Evolutionary conservation across 2,329 filamentous ascomycete species (phyloP).

Genomic region (Chaetomiaceae sp.): DNA sequence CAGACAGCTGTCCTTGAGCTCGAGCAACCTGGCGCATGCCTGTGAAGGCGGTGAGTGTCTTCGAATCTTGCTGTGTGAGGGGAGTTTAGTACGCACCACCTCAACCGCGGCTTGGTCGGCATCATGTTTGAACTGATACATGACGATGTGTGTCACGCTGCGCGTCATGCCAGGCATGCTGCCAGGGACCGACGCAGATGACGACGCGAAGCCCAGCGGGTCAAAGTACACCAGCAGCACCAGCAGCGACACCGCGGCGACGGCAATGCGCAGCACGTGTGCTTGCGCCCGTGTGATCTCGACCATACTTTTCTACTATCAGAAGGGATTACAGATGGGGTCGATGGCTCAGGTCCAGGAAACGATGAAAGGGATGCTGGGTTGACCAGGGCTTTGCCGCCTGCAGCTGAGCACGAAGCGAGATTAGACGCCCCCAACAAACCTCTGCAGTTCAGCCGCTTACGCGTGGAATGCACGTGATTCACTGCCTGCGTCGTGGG

Average conservation of each 20-base stretch:
- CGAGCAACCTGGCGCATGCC: constrained; percentile 41
- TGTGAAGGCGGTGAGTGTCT: neutral
- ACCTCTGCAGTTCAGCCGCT: no score
- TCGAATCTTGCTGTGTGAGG: no score
- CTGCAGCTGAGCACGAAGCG: no score
- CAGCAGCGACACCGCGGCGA: constrained; percentile 11
- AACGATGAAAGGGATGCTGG: no score
- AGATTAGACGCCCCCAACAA: no score
- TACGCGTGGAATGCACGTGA: no score
- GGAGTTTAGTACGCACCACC: constrained; percentile 3
- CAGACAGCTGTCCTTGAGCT: constrained; percentile 51
- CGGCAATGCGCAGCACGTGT: constrained; percentile 9
- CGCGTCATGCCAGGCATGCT: constrained; percentile 3
- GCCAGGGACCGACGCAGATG: constrained; percentile 9
- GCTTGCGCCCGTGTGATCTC: constrained; percentile 10
- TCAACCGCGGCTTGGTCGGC: constrained; percentile 12
- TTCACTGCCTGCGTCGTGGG: no score
- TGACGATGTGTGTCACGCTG: constrained; percentile 18
- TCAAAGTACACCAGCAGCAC: constrained; percentile 19
- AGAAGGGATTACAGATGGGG: no score
- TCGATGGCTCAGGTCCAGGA: no score
- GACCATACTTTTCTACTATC: constrained; percentile 8
- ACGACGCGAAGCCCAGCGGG: constrained; percentile 17
- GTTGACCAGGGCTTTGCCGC: no score
- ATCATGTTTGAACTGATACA: constrained; percentile 19